Base-by-base conservation (phyloP, 2,329 filamentous ascomycete genomes). In the Fusarium miscanthi region DNA sequence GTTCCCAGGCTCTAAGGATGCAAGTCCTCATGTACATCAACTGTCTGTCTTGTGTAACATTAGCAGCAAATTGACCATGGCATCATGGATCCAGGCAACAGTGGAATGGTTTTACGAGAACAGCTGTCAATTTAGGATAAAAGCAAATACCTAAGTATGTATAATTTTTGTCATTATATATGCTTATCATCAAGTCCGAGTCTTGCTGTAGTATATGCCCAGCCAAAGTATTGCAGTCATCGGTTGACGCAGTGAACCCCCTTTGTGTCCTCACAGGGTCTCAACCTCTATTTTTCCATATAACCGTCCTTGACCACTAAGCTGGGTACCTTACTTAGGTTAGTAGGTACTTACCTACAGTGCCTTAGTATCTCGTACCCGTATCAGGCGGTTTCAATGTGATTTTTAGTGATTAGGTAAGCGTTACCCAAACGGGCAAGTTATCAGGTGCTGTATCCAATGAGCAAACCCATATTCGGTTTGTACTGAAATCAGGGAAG, bases 401-500 rank as follows among this genome's bases (percentile, higher is more conserved):
- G 12, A 12, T 40, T 11, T 14, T 27, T 13, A n/a, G 30, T n/a
- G 63, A 53, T 68, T 63, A 68, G 56, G 54, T 69, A 63, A 63
- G 65, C 25, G 41, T 60, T 67, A 11, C 52, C 74, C 56, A 64
- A 71, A 67, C n/a, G 41, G 74, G 73, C 52, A 74, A 63, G 37
- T 56, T 66, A 30, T 43, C 51, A 66, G 51, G 51, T 51, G 49
- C 40, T 40, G 38, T 43, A 31, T 48, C 71, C 71, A 75, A 76
- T 75, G 49, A 72, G 63, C 64, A 38, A 41, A 41, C 38, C 54
- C 42, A 57, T 61, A 51, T 54, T 73, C 53, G 58, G 69, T 40
- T 66, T 69, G 51, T 51, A 75, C 64, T 71, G 54, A 41, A 75
- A 64, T 37, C 38, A 48, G 25, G n/a, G 40, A 38, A 6, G n/a